Conservation (phyloP, 2,329 filamentous ascomycete genomes). For the Elsinoe fawcettii region DNA sequence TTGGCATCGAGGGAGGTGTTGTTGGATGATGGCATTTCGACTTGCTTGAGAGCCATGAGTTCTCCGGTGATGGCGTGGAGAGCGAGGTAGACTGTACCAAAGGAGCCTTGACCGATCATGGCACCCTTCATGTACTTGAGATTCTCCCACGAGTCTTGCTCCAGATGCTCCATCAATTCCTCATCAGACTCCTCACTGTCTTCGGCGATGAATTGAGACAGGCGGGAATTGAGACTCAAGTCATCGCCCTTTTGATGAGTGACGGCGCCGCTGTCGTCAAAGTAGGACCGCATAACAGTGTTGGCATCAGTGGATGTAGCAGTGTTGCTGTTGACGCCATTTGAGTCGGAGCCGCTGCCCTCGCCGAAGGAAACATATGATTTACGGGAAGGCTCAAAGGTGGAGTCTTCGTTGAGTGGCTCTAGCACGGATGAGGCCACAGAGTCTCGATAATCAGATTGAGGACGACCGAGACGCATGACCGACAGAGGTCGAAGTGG, state of each 20-base stretch:
- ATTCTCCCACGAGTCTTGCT: conserved; percentile 89
- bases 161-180: conserved; percentile 80
- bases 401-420: conserved; percentile 83
- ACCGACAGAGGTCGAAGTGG: conserved; percentile 53
- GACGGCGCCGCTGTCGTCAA: conserved; percentile 62
- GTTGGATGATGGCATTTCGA: conserved; percentile 76
- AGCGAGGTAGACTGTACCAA: conserved; percentile 90
- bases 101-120: conserved; percentile 91
- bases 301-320: conserved; percentile 65
- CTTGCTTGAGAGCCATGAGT: conserved; percentile 96
- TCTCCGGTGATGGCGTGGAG: conserved; percentile 94
- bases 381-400: conserved; percentile 79
- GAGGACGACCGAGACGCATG: conserved; percentile 48
- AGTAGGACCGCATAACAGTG: conserved; percentile 66
- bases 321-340: conserved; percentile 60
- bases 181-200: conserved; percentile 90
- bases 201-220: conserved; percentile 76
- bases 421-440: conserved; percentile 83
- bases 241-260: conserved; percentile 37
- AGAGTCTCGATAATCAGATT: conserved; percentile 70
- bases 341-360: conserved; percentile 60
- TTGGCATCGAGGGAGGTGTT: conserved; percentile 73
- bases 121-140: conserved; percentile 99
- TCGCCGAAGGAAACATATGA: conserved; percentile 84
- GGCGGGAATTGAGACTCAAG: conserved; percentile 70